phyloP scores from a whole-genome alignment of 495 filamentous ascomycete genomes.

The Neurospora intermedia region DNA sequence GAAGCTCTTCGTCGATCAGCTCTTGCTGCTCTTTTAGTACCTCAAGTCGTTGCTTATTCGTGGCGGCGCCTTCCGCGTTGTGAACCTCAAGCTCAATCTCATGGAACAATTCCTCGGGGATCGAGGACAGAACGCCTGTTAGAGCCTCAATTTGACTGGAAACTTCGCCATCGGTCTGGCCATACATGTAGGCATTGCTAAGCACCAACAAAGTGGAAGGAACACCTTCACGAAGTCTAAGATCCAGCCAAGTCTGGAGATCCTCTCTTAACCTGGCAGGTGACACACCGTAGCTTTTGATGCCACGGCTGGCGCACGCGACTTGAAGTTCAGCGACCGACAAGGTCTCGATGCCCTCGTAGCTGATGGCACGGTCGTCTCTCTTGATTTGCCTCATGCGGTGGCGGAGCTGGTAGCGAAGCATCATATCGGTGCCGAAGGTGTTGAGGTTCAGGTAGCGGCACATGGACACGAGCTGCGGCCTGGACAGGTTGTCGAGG shows the following conservation, averaged over 20 bases:
- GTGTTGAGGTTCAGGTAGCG: conserved; percentile 97
- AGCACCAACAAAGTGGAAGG: conserved; percentile 91
- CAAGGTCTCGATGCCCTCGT: conserved; percentile 86
- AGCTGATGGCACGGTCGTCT: conserved; percentile 89
- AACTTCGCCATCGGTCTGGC: conserved; percentile 72
- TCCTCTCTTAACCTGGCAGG: conserved; percentile 83
- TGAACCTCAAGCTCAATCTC: conserved; percentile 98
- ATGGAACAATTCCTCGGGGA: conserved; percentile 97
- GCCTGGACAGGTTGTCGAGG: conserved; percentile 90
- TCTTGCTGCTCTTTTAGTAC: conserved; percentile 98
- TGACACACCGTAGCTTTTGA: conserved; percentile 83
- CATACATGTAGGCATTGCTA: conserved; percentile 96
- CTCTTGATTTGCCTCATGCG: conserved; percentile 99
- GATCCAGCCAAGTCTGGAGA: conserved; percentile 87
- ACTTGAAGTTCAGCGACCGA: conserved; percentile 90
- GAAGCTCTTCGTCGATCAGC: conserved; percentile 91
- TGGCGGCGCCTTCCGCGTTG: conserved; percentile 91
- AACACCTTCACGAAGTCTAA: conserved; percentile 84
- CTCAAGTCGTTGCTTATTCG: conserved; percentile 98
- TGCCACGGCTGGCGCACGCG: conserved; percentile 79
- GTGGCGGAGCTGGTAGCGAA: conserved; percentile 95
- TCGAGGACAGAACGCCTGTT: conserved; percentile 80
- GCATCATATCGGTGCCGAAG: conserved; percentile 92
- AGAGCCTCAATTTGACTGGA: conserved; percentile 88
- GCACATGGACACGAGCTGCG: conserved; percentile 94